These are phyloP conservation scores for Daldinia sp. DNA, from an alignment of 2,329 filamentous ascomycete genomes.

Conservation along the genomic window DNA sequence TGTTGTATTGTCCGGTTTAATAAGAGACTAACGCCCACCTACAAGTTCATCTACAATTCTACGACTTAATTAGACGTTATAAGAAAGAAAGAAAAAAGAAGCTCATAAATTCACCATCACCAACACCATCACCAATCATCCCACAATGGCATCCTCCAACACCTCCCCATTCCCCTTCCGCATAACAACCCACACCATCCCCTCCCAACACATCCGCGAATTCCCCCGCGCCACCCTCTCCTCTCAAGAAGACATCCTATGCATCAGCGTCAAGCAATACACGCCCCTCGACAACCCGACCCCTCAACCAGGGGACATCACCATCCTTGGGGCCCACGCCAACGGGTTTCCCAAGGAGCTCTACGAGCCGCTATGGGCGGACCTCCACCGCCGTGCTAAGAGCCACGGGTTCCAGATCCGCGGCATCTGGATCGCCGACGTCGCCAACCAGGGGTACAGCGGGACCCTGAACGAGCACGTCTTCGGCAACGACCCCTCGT, in stretches of 20 bases:
- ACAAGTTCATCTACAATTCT: too few species aligned
- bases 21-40: too few species aligned
- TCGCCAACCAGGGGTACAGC: constrained; percentile 84
- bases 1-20: too few species aligned
- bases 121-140: not conserved
- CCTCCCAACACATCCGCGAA: constrained; percentile 81
- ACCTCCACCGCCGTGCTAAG: constrained; percentile 63
- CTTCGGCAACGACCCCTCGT: constrained; percentile 86
- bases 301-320: constrained; percentile 79
- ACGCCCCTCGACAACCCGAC: constrained; percentile 74
- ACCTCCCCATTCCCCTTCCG: constrained; percentile 58
- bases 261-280: constrained; percentile 87
- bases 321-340: constrained; percentile 85
- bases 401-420: constrained; percentile 72
- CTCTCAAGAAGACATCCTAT: constrained; percentile 77
- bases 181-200: constrained; percentile 76
- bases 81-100: too few species aligned
- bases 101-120: not conserved
- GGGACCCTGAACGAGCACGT: constrained; percentile 77
- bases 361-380: constrained; percentile 92
- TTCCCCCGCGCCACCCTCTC: constrained; percentile 76
- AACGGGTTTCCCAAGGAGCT: constrained; percentile 97
- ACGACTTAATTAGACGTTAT: too few species aligned
- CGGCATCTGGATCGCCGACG: constrained; percentile 88
- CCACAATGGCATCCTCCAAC: constrained; percentile 13